Evolutionary conservation across 768 basidiomycete species (phyloP).

Genomic region (Pleurotus ostreatus): DNA sequence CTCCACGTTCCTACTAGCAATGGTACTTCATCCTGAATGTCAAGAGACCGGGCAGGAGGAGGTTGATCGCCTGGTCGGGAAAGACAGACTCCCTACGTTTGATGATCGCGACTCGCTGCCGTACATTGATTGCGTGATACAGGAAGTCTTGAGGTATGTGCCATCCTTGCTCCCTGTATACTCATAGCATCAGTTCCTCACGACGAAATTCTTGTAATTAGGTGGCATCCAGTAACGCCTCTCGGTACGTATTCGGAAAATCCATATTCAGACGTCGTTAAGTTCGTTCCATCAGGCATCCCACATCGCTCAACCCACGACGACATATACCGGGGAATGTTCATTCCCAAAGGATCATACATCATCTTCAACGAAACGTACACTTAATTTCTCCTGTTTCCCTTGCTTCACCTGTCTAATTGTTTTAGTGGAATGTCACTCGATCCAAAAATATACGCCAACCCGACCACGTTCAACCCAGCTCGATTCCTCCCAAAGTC

Average conservation of each 20-base stretch:
- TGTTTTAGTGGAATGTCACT: slow-evolving; percentile 21
- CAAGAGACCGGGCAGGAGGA: slow-evolving; percentile 25
- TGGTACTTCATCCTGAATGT: slow-evolving; percentile 21
- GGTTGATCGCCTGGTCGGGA: slow-evolving; percentile 21
- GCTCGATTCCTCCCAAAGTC: slow-evolving; percentile 20
- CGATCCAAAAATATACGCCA: slow-evolving; percentile 19
- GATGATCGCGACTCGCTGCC: slow-evolving; percentile 19
- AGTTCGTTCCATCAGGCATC: slow-evolving; percentile 14
- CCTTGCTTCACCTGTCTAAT: not conserved
- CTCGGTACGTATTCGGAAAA: slow-evolving; percentile 20
- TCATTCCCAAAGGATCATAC: slow-evolving; percentile 14
- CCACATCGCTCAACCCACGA: slow-evolving; percentile 15
- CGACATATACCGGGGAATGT: slow-evolving; percentile 13
- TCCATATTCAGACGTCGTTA: slow-evolving; percentile 20
- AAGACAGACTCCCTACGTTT: slow-evolving; percentile 22
- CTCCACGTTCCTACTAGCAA: slow-evolving; percentile 22
- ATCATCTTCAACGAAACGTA: slow-evolving; percentile 18
- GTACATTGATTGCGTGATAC: slow-evolving; percentile 22
- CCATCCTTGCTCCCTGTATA: not conserved
- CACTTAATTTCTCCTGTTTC: too few species aligned
- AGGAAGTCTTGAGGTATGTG: slow-evolving; percentile 15
- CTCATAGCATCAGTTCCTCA: not conserved
- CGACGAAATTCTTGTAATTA: not conserved
- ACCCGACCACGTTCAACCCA: slow-evolving; percentile 22
- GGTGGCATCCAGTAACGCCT: slow-evolving; percentile 17